Conservation (phyloP, 2,329 filamentous ascomycete genomes). For the Trichoderma oligosporum region DNA sequence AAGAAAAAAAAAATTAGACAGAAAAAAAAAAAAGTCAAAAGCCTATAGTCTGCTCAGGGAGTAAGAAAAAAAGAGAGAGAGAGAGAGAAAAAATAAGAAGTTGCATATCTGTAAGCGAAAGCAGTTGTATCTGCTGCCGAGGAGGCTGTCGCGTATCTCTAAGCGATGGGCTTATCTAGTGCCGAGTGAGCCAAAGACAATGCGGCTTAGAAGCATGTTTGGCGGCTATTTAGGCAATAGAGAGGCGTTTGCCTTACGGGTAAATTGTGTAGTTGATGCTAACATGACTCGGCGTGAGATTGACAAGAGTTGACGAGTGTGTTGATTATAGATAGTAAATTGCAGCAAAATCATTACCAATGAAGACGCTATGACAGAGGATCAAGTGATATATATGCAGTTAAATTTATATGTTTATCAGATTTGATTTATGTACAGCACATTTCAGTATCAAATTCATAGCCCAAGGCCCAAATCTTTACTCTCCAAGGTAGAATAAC, state of each 20-base stretch:
- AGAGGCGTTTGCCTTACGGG: not conserved
- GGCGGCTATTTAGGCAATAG: not conserved
- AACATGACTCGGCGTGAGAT: not conserved
- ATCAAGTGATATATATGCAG: not conserved
- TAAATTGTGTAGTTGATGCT: not conserved
- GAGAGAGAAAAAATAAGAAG: not conserved
- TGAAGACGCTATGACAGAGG: too few relatives aligned
- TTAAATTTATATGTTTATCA: not conserved
- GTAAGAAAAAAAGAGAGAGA: not conserved
- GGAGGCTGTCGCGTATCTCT: not conserved
- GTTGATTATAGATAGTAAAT: not conserved
- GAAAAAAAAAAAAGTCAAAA: too few relatives aligned
- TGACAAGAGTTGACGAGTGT: not conserved
- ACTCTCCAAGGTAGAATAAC: slow-evolving; percentile 23
- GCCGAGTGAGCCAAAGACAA: slow-evolving; percentile 2
- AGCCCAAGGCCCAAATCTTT: too few relatives aligned
- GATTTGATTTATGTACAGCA: not conserved
- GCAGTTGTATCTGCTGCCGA: not conserved
- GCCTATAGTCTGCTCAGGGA: not conserved
- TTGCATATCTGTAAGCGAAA: not conserved
- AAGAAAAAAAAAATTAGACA: too few relatives aligned
- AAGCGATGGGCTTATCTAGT: slow-evolving; percentile 1
- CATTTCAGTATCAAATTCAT: too few relatives aligned
- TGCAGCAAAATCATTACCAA: not conserved
- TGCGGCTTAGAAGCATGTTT: not conserved